Conservation (phyloP, 345 rosid genomes). For the Fremontodendron californicum region DNA sequence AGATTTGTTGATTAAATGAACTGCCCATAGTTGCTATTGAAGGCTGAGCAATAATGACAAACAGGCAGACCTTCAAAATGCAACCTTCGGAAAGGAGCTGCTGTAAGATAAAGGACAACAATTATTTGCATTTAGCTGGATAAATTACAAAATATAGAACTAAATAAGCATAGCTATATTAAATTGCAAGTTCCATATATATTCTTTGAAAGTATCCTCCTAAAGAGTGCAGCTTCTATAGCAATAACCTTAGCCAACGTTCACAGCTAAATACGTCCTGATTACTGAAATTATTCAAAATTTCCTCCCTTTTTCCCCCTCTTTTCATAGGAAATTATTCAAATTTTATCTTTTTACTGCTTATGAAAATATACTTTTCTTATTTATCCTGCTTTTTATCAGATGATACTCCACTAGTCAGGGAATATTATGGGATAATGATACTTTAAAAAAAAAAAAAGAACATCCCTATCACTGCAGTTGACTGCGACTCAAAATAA, state of each 20-base stretch:
- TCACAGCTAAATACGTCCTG: background rate
- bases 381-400: background rate
- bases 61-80: conserved; percentile 25
- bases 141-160: background rate
- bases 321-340: background rate
- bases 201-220: background rate
- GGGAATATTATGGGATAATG: background rate
- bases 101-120: background rate
- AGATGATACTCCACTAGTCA: background rate
- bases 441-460: background rate
- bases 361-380: background rate
- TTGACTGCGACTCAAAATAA: background rate
- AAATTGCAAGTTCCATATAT: background rate
- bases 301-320: background rate
- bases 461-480: background rate
- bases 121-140: background rate
- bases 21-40: conserved; percentile 55
- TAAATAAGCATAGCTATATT: background rate
- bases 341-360: background rate
- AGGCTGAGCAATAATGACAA: conserved; percentile 10
- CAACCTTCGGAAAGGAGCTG: background rate
- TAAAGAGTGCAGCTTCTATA: background rate
- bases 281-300: conserved; percentile 3
- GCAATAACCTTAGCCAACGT: background rate
- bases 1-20: conserved; percentile 82